Evolutionary conservation across 1,139 yeast species (phyloP).

Genomic region (Pichia inconspicua): DNA sequence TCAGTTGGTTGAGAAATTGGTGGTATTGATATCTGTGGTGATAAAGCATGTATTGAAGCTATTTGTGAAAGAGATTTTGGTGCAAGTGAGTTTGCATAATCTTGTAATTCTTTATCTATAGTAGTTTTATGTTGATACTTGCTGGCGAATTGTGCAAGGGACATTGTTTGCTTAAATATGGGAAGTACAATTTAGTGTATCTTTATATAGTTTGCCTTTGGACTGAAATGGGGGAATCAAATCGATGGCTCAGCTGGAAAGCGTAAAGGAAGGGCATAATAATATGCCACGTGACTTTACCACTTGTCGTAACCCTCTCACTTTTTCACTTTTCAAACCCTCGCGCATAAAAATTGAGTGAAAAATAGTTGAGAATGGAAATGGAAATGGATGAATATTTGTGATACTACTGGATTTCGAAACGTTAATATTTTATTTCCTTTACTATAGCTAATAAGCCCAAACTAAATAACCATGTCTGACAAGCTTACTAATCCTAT

Average conservation of each 20-base stretch:
- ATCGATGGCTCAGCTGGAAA: not conserved
- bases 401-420: too few species aligned
- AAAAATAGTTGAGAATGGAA: too few species aligned
- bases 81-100: not conserved
- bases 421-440: too few species aligned
- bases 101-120: not conserved
- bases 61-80: not conserved
- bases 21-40: slow-evolving; percentile 69
- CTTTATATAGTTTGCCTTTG: not conserved
- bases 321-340: not conserved
- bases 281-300: not conserved
- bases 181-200: too few species aligned
- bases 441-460: not conserved
- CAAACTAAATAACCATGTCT: slow-evolving; percentile 11
- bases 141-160: slow-evolving; percentile 35
- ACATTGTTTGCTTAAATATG: slow-evolving; percentile 12
- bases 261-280: not conserved
- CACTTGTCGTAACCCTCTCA: not conserved
- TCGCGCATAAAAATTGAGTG: too few species aligned
- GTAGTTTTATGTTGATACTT: slow-evolving; percentile 26
- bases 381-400: too few species aligned
- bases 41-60: slow-evolving; percentile 30
- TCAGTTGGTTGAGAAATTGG: slow-evolving; percentile 91
- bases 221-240: too few species aligned
- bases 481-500: slow-evolving; percentile 54